These are phyloP conservation scores for Boletus mariae DNA, from an alignment of 1,284 basidiomycete genomes.

Conservation along the genomic window DNA sequence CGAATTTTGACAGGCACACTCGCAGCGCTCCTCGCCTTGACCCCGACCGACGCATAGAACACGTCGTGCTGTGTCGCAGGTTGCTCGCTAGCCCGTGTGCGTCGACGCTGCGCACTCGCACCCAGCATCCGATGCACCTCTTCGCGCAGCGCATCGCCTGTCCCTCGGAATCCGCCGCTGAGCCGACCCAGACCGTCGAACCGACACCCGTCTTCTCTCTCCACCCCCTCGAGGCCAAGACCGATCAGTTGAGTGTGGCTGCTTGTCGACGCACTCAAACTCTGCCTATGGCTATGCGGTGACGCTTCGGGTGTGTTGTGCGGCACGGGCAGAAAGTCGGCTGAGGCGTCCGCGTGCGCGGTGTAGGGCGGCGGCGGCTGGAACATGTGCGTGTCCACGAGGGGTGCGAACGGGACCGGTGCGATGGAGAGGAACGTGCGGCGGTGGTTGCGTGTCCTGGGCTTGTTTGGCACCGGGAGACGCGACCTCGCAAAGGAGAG, in stretches of 20 bases:
- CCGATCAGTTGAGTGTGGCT: constrained; percentile 11
- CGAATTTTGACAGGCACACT: constrained; percentile 9
- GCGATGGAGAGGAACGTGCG: constrained; percentile 14
- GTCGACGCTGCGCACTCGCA: constrained; percentile 16
- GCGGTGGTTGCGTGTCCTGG: constrained; percentile 11
- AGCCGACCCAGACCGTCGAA: constrained; percentile 30
- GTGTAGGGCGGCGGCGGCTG: constrained; percentile 28
- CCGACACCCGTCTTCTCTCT: constrained; percentile 19
- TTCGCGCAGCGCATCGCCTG: constrained; percentile 11
- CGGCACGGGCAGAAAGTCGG: constrained; percentile 18
- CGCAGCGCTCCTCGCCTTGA: not conserved
- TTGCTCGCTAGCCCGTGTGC: constrained; percentile 14
- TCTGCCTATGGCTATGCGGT: not conserved
- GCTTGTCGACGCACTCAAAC: not conserved
- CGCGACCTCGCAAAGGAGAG: constrained; percentile 23
- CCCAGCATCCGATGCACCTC: constrained; percentile 19
- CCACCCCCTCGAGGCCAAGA: constrained; percentile 26
- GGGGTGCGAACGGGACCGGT: constrained; percentile 28
- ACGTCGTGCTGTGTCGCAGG: constrained; percentile 26
- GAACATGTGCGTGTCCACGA: constrained; percentile 25
- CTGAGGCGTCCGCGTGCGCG: constrained; percentile 2
- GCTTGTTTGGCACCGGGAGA: constrained; percentile 19
- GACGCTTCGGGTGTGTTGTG: constrained; percentile 25
- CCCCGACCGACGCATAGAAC: constrained; percentile 25
- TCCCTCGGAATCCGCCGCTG: constrained; percentile 23